phyloP scores from a whole-genome alignment of 2,329 filamentous ascomycete species.

The Phoma sp. region DNA sequence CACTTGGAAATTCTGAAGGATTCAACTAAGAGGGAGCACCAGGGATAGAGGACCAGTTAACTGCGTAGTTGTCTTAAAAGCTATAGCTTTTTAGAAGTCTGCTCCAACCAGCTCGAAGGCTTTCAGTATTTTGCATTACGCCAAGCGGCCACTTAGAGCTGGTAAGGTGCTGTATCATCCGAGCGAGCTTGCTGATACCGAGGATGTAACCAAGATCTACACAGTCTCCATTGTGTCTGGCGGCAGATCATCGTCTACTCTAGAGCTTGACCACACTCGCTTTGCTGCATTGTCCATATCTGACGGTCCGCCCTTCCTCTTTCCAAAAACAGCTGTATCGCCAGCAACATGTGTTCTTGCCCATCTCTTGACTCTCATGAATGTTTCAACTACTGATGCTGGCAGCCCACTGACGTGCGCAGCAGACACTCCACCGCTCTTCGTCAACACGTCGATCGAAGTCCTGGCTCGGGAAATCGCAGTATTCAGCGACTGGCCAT shows the following conservation, averaged over 20 bases:
- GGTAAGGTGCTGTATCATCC: no score
- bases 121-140: no score
- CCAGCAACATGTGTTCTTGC: conserved; percentile 70
- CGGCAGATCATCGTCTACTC: conserved; percentile 32
- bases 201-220: conserved; percentile 7
- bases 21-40: no score
- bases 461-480: conserved; percentile 71
- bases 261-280: conserved; percentile 13
- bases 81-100: no score
- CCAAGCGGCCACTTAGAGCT: no score
- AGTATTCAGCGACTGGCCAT: conserved; percentile 79
- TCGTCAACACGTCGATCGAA: conserved; percentile 69
- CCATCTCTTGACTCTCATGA: conserved; percentile 75
- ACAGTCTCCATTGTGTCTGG: conserved; percentile 41
- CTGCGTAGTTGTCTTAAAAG: no score
- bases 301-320: conserved; percentile 25
- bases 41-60: no score
- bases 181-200: background rate
- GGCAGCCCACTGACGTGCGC: conserved; percentile 50
- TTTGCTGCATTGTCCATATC: conserved; percentile 16
- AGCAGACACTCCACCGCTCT: conserved; percentile 57
- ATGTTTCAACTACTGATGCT: conserved; percentile 66
- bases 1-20: no score
- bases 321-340: conserved; percentile 19
- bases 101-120: no score